phyloP scores from a whole-genome alignment of 345 rosid species.

The Populus nigra region DNA sequence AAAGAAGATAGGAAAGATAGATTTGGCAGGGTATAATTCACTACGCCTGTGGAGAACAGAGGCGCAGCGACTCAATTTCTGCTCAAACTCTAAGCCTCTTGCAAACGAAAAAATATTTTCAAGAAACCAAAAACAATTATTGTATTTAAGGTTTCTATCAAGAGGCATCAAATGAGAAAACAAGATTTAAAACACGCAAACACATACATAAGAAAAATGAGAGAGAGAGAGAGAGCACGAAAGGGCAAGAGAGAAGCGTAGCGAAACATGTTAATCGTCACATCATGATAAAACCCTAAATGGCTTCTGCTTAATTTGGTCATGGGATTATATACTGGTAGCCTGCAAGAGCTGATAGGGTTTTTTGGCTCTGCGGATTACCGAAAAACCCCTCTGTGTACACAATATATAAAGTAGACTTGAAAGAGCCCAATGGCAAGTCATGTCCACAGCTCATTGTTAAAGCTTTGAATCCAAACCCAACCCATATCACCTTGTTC shows the following conservation, averaged over 20 bases:
- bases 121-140: conserved; percentile 16
- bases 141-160: conserved; percentile 10
- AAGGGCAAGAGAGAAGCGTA: neutral
- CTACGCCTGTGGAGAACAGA: conserved; percentile 29
- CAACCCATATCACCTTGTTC: neutral
- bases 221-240: neutral
- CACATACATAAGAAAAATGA: too few species aligned
- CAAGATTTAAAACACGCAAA: neutral
- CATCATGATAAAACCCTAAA: too few species aligned
- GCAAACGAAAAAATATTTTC: neutral
- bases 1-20: fast-evolving
- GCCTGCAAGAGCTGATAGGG: neutral
- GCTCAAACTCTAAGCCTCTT: conserved; percentile 41
- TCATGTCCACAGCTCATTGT: neutral
- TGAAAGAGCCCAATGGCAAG: neutral
- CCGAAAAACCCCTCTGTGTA: neutral
- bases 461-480: neutral
- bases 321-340: neutral
- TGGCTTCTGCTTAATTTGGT: too few species aligned
- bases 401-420: neutral
- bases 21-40: conserved; percentile 47
- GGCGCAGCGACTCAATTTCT: conserved; percentile 57
- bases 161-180: conserved; percentile 20
- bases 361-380: neutral
- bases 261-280: neutral